These are phyloP conservation scores for Abortiporus biennis DNA, from an alignment of 1,284 basidiomycete genomes.

Conservation along the genomic window DNA sequence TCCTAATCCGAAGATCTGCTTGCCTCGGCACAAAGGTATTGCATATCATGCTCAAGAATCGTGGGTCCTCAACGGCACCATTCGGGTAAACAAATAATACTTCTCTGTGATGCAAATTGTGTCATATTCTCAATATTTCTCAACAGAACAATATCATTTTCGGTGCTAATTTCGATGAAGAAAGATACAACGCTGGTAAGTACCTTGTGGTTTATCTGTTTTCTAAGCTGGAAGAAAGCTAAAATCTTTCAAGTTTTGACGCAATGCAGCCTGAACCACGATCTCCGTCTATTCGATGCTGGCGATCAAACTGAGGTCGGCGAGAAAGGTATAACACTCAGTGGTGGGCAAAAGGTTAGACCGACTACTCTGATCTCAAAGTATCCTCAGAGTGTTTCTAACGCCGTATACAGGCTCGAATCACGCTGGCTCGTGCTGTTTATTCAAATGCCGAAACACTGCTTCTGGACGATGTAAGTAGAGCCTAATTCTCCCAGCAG, in stretches of 20 bases:
- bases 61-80: constrained; percentile 53
- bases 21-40: constrained; percentile 55
- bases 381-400: neutral
- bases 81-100: constrained; percentile 26
- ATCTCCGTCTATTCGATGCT: constrained; percentile 62
- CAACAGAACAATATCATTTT: constrained; percentile 38
- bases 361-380: neutral
- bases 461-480: constrained; percentile 55
- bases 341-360: constrained; percentile 57
- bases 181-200: constrained; percentile 36
- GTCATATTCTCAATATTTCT: neutral
- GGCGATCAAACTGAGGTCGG: constrained; percentile 72
- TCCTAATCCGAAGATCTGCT: constrained; percentile 50
- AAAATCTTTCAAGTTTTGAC: constrained; percentile 27
- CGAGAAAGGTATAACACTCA: constrained; percentile 56
- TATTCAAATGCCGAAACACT: constrained; percentile 60
- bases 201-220: constrained; percentile 14
- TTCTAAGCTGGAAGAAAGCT: constrained; percentile 14
- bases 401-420: constrained; percentile 37
- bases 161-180: constrained; percentile 35
- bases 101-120: neutral
- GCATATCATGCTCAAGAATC: constrained; percentile 68
- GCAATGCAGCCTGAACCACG: constrained; percentile 59
- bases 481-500: constrained; percentile 15
- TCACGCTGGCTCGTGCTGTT: constrained; percentile 71